Percentiles rank a stretch among this genome's conserved stretches.
phyloP scores from a whole-genome alignment of 495 filamentous ascomycete species.

The Haplographium delicatum region DNA sequence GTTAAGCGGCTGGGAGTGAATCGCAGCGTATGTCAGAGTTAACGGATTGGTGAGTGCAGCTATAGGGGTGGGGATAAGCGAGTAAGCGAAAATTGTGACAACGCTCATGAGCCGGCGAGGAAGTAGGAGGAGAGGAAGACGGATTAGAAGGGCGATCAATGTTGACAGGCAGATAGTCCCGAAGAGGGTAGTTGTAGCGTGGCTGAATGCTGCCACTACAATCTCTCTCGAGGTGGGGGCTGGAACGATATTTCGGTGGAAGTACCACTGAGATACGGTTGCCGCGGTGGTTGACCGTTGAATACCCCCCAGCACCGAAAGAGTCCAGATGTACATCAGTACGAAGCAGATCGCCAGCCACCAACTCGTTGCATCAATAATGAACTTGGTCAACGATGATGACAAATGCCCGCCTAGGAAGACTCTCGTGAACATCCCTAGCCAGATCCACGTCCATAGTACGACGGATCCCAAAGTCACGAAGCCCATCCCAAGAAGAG shows the following conservation, averaged over 20 bases:
- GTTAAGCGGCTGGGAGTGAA: conserved; percentile 79
- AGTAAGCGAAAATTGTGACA: conserved; percentile 57
- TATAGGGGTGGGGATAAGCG: conserved; percentile 76
- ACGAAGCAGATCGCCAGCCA: conserved; percentile 87
- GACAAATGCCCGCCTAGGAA: conserved; percentile 82
- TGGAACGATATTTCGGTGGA: conserved; percentile 81
- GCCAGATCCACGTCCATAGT: conserved; percentile 91
- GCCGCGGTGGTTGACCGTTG: conserved; percentile 90
- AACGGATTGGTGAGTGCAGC: conserved; percentile 83
- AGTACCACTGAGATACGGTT: conserved; percentile 98
- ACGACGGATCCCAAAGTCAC: conserved; percentile 69
- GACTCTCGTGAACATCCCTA: conserved; percentile 92
- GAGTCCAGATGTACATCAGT: conserved; percentile 90
- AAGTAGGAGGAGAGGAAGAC: conserved; percentile 79
- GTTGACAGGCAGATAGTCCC: conserved; percentile 87
- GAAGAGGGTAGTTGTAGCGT: conserved; percentile 81
- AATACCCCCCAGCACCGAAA: conserved; percentile 76
- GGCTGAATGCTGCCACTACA: conserved; percentile 72
- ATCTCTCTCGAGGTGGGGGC: conserved; percentile 69
- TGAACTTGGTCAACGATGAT: conserved; percentile 52
- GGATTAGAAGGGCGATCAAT: conserved; percentile 70
- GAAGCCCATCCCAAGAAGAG: conserved; percentile 76
- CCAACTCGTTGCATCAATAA: conserved; percentile 84
- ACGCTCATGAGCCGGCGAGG: conserved; percentile 61
- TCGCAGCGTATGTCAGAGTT: conserved; percentile 86